These are phyloP conservation scores for Leucocoprinus birnbaumii DNA, from an alignment of 768 basidiomycete species.

Conservation along the genomic window DNA sequence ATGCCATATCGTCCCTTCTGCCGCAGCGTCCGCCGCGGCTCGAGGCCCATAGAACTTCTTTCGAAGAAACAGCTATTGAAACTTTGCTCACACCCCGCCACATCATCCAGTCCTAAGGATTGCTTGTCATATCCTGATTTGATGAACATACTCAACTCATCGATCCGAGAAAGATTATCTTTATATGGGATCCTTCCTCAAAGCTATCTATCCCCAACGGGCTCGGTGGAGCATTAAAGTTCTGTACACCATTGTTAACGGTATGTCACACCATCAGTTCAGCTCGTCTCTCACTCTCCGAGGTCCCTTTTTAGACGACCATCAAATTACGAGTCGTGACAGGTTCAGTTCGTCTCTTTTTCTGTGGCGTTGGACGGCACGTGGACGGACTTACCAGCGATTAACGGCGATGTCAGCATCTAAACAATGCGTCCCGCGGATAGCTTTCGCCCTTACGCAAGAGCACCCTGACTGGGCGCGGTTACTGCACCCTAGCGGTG, in stretches of 20 bases:
- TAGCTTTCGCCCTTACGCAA: neutral
- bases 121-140: conserved; percentile 8
- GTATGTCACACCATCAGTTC: conserved; percentile 7
- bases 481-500: no score
- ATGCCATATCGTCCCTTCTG: conserved; percentile 18
- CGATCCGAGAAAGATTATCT: conserved; percentile 8
- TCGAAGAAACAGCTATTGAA: conserved; percentile 24
- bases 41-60: conserved; percentile 19
- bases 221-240: conserved; percentile 11
- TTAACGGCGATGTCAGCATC: neutral
- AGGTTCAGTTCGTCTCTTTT: neutral
- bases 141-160: conserved; percentile 1
- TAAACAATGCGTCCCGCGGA: conserved; percentile 3
- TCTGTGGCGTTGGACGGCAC: neutral
- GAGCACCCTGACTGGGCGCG: no score
- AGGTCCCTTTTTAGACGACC: neutral
- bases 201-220: conserved; percentile 9
- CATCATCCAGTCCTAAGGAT: conserved; percentile 6
- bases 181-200: neutral
- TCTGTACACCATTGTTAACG: conserved; percentile 1
- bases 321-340: neutral
- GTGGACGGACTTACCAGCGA: neutral
- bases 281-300: neutral
- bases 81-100: neutral
- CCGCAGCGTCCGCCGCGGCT: conserved; percentile 31